Percentiles rank a stretch among this genome's conserved stretches.
phyloP scores from a whole-genome alignment of 2,329 filamentous ascomycete genomes.

The Microthyrium microscopicum region DNA sequence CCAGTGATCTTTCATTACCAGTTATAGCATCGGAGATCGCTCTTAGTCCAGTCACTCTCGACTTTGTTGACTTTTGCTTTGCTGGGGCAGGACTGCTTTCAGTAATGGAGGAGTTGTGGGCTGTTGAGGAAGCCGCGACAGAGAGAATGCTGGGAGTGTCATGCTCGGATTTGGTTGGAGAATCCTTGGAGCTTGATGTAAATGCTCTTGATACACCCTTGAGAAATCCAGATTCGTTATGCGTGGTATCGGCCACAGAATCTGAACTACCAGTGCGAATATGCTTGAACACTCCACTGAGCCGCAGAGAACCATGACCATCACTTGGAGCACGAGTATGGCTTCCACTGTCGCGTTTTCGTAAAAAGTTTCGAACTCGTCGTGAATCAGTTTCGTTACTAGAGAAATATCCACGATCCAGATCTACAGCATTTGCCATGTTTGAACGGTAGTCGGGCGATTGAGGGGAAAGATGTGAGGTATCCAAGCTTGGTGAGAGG shows the following conservation, averaged over 20 bases:
- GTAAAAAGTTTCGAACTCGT: constrained; percentile 52
- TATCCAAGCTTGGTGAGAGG: neutral
- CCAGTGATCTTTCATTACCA: constrained; percentile 37
- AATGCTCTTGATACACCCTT: too few relatives aligned
- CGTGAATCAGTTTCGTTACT: constrained; percentile 67
- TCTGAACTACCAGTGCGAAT: constrained; percentile 58
- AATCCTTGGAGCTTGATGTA: too few relatives aligned
- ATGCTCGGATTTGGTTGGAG: too few relatives aligned
- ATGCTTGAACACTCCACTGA: constrained; percentile 24
- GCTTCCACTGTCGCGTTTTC: constrained; percentile 48
- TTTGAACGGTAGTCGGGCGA: constrained; percentile 11
- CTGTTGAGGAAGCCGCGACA: too few relatives aligned
- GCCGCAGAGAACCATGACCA: constrained; percentile 13
- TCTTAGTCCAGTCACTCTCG: constrained; percentile 51
- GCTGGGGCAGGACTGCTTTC: constrained; percentile 15
- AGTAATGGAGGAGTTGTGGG: too few relatives aligned
- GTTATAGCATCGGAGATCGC: constrained; percentile 64
- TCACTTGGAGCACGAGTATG: constrained; percentile 58
- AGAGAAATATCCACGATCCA: constrained; percentile 87
- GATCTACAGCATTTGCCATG: constrained; percentile 31
- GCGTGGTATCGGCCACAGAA: constrained; percentile 51
- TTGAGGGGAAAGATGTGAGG: constrained; percentile 1
- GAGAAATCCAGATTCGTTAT: too few relatives aligned
- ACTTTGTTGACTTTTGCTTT: constrained; percentile 23
- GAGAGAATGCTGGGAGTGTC: too few relatives aligned